A percentile compares a stretch with the other conserved stretches of the same genome.
phyloP scores from a whole-genome alignment of 345 rosid species.

The Ceriops decandra region DNA sequence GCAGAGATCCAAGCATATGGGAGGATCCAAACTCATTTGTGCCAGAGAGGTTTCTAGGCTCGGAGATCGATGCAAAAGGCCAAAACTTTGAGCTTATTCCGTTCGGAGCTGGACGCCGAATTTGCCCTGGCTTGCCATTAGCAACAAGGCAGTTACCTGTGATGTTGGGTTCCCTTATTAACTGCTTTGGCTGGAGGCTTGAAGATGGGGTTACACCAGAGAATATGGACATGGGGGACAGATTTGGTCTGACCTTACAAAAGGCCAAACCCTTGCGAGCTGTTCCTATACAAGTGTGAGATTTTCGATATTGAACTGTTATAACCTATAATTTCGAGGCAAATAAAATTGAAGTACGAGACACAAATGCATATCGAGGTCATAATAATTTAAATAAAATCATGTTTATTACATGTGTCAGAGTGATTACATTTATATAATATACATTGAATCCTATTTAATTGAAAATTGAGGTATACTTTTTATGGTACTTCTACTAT shows the following conservation, averaged over 20 bases:
- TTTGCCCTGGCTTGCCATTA: slow-evolving; percentile 45
- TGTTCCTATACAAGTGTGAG: slow-evolving; percentile 8
- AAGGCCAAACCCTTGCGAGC: slow-evolving; percentile 38
- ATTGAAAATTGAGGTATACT: too few relatives aligned
- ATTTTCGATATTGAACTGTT: too few relatives aligned
- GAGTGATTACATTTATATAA: too few relatives aligned
- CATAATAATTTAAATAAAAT: too few relatives aligned
- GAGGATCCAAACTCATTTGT: slow-evolving; percentile 25
- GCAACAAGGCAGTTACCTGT: slow-evolving; percentile 38
- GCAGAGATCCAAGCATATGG: slow-evolving; percentile 43
- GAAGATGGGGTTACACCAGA: slow-evolving; percentile 27
- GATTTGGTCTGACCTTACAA: slow-evolving; percentile 31
- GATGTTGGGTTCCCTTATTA: slow-evolving; percentile 39
- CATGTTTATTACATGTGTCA: too few relatives aligned
- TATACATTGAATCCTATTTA: too few relatives aligned
- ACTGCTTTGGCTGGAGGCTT: slow-evolving; percentile 43
- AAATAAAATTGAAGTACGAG: too few relatives aligned
- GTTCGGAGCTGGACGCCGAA: slow-evolving; percentile 43
- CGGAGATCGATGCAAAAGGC: slow-evolving; percentile 33
- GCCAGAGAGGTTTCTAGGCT: slow-evolving; percentile 47
- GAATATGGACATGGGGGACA: slow-evolving; percentile 34
- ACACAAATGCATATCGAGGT: too few relatives aligned
- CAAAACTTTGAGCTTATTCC: slow-evolving; percentile 36
- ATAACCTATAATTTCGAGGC: too few relatives aligned
- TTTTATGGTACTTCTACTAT: too few relatives aligned